phyloP scores from a whole-genome alignment of 306 rosid species.

The Carpinus fangiana region DNA sequence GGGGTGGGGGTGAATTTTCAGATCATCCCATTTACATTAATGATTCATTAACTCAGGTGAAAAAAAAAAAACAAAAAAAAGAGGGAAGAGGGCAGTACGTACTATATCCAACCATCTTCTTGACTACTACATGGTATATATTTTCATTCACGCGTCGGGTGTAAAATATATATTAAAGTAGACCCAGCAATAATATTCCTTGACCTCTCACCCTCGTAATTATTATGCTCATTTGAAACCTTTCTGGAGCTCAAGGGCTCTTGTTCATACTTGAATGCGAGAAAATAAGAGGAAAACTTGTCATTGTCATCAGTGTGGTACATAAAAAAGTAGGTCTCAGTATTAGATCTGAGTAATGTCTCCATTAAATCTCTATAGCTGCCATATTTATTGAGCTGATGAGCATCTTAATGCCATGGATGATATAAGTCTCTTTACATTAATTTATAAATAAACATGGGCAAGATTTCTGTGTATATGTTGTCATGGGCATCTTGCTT shows the following conservation, averaged over 20 bases:
- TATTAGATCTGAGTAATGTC: conserved; percentile 20
- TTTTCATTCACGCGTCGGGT: neutral
- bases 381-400: conserved; percentile 26
- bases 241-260: conserved; percentile 9
- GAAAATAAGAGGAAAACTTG: conserved; percentile 23
- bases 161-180: neutral
- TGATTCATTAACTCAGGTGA: neutral
- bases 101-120: neutral
- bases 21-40: neutral
- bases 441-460: conserved; percentile 12
- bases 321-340: conserved; percentile 22
- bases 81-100: neutral
- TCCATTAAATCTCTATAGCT: conserved; percentile 38
- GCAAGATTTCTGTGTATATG: conserved; percentile 12
- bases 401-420: conserved; percentile 22
- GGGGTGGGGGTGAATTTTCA: neutral
- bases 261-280: conserved; percentile 27
- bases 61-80: neutral
- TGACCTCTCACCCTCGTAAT: neutral
- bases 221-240: neutral
- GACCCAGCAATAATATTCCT: neutral
- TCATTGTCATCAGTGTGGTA: conserved; percentile 40
- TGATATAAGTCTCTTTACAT: conserved; percentile 18
- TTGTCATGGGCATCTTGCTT: conserved; percentile 42
- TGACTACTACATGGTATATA: neutral